These are phyloP conservation scores for Ilex aquifolium DNA, from an alignment of 257 asterid genomes.

Conservation along the genomic window DNA sequence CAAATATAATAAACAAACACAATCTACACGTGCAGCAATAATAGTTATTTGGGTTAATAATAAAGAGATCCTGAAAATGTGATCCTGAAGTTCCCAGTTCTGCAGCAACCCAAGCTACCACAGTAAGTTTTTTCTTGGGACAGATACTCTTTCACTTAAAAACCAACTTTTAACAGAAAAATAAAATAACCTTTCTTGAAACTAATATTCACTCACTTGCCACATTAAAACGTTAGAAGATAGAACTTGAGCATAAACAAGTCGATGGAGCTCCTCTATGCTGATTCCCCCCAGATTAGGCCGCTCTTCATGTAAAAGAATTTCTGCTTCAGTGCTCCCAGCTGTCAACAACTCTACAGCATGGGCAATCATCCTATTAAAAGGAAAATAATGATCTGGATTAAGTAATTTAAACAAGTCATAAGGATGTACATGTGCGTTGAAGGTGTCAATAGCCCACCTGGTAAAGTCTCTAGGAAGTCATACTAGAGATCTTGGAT, in stretches of 20 bases:
- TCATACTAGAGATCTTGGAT: not conserved
- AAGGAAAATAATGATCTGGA: slow-evolving; percentile 4
- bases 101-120: too few species aligned
- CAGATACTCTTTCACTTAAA: too few species aligned
- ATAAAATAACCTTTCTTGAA: too few species aligned
- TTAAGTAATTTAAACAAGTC: not conserved
- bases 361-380: slow-evolving; percentile 81
- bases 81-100: too few species aligned
- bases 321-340: slow-evolving; percentile 75
- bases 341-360: slow-evolving; percentile 81
- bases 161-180: too few species aligned
- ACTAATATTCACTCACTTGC: slow-evolving; percentile 54
- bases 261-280: slow-evolving; percentile 87
- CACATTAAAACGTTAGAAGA: slow-evolving; percentile 91
- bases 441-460: not conserved
- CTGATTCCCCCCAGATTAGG: slow-evolving; percentile 72
- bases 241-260: slow-evolving; percentile 81
- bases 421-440: slow-evolving; percentile 4
- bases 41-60: too few species aligned
- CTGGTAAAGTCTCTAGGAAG: not conserved
- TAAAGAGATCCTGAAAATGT: too few species aligned
- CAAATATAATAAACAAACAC: too few species aligned
- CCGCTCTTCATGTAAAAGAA: slow-evolving; percentile 56
- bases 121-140: too few species aligned
- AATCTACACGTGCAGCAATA: too few species aligned